These are phyloP conservation scores for Lyophyllum atratum DNA, from an alignment of 768 basidiomycete genomes.

Conservation along the genomic window DNA sequence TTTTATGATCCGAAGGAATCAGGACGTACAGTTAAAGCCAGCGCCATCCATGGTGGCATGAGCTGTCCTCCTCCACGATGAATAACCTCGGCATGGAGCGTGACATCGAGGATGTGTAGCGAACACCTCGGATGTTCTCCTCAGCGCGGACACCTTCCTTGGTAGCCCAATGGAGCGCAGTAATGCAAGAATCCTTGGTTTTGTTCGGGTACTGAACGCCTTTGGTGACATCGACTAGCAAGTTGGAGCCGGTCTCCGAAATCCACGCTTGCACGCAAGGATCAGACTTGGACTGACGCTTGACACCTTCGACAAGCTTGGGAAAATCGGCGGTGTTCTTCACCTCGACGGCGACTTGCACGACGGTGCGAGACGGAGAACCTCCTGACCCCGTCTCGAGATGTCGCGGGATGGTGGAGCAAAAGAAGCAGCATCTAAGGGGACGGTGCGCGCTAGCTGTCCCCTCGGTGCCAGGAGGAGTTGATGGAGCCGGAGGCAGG, in stretches of 20 bases:
- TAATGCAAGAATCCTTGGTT: constrained; percentile 99
- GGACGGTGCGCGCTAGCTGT: too few species aligned
- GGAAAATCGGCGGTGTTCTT: constrained; percentile 99
- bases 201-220: constrained; percentile 99
- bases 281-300: constrained; percentile 99
- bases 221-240: constrained; percentile 98
- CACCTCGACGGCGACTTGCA: constrained; percentile 98
- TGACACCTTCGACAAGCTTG: constrained; percentile 99
- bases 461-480: too few species aligned
- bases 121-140: constrained; percentile 98
- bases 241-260: constrained; percentile 86
- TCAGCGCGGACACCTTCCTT: constrained; percentile 97
- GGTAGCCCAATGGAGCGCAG: constrained; percentile 99
- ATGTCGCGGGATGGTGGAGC: too few species aligned
- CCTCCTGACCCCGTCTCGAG: constrained; percentile 99
- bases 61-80: constrained; percentile 99
- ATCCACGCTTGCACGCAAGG: constrained; percentile 99
- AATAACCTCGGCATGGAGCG: constrained; percentile 97
- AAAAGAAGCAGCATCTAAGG: too few species aligned
- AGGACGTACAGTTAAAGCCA: constrained; percentile 77
- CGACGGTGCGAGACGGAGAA: constrained; percentile 99
- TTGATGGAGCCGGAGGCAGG: too few species aligned
- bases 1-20: constrained; percentile 5
- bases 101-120: constrained; percentile 94
- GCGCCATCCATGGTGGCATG: constrained; percentile 94